Conservation (phyloP, 1,139 yeast genomes). For the Petasospora fabianii region DNA sequence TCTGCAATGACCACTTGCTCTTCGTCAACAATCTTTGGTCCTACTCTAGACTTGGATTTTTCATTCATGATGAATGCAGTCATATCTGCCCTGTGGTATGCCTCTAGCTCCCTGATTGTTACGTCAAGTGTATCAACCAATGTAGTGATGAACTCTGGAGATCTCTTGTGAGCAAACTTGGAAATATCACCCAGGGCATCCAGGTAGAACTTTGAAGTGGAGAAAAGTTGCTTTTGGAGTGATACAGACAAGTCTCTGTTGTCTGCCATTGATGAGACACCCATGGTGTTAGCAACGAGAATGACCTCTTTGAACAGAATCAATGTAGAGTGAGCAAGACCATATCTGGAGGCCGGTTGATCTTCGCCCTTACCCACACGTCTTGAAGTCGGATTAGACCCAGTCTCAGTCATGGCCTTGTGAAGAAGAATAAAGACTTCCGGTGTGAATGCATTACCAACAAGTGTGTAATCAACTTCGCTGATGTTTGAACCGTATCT, state of each 20-base stretch:
- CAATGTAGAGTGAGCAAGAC: slow-evolving; percentile 67
- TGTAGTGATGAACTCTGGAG: slow-evolving; percentile 59
- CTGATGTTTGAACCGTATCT: slow-evolving; percentile 23
- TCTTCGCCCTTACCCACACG: not conserved
- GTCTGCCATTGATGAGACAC: slow-evolving; percentile 35
- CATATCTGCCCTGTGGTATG: slow-evolving; percentile 59
- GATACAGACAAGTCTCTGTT: slow-evolving; percentile 46
- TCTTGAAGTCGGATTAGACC: slow-evolving; percentile 29
- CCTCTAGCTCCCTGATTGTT: slow-evolving; percentile 64
- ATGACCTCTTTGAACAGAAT: slow-evolving; percentile 66
- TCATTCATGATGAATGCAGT: slow-evolving; percentile 52
- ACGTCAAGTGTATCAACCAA: slow-evolving; percentile 66
- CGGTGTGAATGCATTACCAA: slow-evolving; percentile 66
- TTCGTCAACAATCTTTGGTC: slow-evolving; percentile 26
- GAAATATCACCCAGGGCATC: slow-evolving; percentile 59
- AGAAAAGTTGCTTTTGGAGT: slow-evolving; percentile 54
- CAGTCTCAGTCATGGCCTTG: slow-evolving; percentile 50
- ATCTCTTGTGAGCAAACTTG: slow-evolving; percentile 59
- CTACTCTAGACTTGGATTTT: slow-evolving; percentile 33
- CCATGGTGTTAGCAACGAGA: slow-evolving; percentile 49
- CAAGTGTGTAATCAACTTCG: slow-evolving; percentile 49
- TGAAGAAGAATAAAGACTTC: slow-evolving; percentile 60
- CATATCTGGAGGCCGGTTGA: slow-evolving; percentile 44
- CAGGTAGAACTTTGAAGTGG: slow-evolving; percentile 51
- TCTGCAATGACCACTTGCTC: slow-evolving; percentile 33